Evolutionary conservation across 495 filamentous ascomycete genomes (phyloP).

Genomic region (Beverwykella pulmonaria): DNA sequence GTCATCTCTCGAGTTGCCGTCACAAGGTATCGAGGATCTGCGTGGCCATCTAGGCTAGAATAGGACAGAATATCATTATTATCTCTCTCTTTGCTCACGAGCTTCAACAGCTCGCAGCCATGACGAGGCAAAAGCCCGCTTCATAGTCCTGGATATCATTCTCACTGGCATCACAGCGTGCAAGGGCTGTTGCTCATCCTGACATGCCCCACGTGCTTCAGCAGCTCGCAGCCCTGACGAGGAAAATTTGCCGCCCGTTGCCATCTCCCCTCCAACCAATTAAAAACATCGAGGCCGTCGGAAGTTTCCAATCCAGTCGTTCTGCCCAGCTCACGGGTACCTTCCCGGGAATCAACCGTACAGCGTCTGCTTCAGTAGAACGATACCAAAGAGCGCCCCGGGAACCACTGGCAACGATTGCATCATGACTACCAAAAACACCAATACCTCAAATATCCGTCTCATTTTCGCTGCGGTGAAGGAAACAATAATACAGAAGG

Average conservation of each 20-base stretch:
- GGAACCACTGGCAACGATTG: background rate
- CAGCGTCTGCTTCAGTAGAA: background rate
- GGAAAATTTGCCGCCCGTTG: background rate
- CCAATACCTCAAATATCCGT: conserved; percentile 96
- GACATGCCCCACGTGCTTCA: background rate
- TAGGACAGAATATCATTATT: too few species aligned
- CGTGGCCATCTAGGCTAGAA: too few species aligned
- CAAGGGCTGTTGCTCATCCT: too few species aligned
- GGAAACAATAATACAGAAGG: too few species aligned
- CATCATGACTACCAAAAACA: conserved; percentile 73
- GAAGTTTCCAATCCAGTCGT: background rate
- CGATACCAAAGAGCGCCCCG: background rate
- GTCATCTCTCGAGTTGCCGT: too few species aligned
- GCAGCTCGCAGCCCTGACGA: background rate
- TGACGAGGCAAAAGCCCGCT: too few species aligned
- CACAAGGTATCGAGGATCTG: too few species aligned
- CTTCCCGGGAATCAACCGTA: too few species aligned
- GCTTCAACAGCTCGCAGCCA: too few species aligned
- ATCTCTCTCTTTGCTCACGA: too few species aligned
- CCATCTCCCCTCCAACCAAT: background rate
- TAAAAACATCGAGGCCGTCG: background rate
- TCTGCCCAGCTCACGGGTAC: background rate
- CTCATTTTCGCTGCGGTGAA: conserved; percentile 97
- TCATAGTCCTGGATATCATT: too few species aligned
- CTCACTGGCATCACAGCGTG: too few species aligned